Evolutionary conservation across 139 green algal genomes (phyloP), one percentile per base, ranked within the genome.

Genomic region (Picocystis salinarum): DNA sequence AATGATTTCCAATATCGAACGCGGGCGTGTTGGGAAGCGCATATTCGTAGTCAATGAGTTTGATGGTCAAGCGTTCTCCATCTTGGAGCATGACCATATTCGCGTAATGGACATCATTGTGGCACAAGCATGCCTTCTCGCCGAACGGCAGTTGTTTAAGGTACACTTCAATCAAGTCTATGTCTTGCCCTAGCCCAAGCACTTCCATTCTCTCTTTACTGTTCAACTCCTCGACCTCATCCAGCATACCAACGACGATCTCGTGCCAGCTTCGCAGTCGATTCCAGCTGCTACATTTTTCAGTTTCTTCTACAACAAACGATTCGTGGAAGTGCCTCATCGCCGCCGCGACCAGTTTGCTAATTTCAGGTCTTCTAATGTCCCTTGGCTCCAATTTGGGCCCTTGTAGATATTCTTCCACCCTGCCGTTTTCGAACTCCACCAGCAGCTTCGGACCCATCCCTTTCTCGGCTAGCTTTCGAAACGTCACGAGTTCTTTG

Each of bases 11-110:
- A 9, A 83, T 62, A 45, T 83, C 74, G 50, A 69, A 76, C 0
- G 58, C 69, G 0, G 71, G 53, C 2, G 54, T 45, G 18, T 67
- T 55, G 22, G 48, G 30, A 17, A 48, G 53, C 19, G 41, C 39
- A 42, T 76, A 80, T 46, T 83, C 74, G 42, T 81, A 83, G 23
- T 83, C 74, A 19, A 83, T 83, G 3, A 83, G 51, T 17, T 34
- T 46, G 2, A 75, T 42, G 17, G 7, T 34, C 15, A 22, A 25
- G 47, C 13, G 15, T 37, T 28, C 33, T 28, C 3, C 19, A 37
- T 17, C 33, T 27, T 26, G 5, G n/a, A 53, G 33, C 31, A 64
- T 30, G 42, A 82, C 62, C 45, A 81, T 73, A 62, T 82, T 82
- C 36, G 67, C 73, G 27, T 69, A 79, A 53, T 79, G 73, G 20